Base-by-base conservation (phyloP, 1,284 basidiomycete genomes). In the Ganoderma sp. region DNA sequence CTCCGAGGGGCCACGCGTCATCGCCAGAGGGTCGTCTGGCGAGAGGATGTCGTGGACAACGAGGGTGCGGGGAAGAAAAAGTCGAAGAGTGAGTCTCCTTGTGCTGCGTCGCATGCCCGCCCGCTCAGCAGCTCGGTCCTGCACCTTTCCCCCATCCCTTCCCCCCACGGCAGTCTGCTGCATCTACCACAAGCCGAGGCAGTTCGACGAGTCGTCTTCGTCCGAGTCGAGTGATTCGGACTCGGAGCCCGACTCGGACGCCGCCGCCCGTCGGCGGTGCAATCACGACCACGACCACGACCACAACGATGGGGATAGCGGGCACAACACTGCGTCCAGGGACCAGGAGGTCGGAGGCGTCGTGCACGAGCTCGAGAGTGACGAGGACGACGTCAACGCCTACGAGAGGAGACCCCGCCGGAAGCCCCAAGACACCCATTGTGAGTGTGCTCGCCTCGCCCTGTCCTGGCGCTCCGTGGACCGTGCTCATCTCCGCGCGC, bases 21-120 rank as follows among this genome's bases (percentile, higher is more conserved):
- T 39, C 78, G 82, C 19, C 87, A 83, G 48, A 81, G 83, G 25
- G 93, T 95, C 0, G 86, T 85, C 1, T 96, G 94, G 94, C 84
- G 81, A 28, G 89, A 92, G n/a, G 90, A 88, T 68, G 91, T 93
- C 2, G 84, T 96, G 1, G 94, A 96, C 76, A 96, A 96, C 73
- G 94, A 96, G 75, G 88, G 88, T 0, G 84, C 88, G 67, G 91
- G 90, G 15, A 88, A 85, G 81, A 95, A 95, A 79, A 92, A 91
- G 70, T 91, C 91, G 25, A 96, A 96, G 81, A 94, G 94, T 95
- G 71, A 71, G 90, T 84, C 9, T 6, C n/a, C 19, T n/a, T 15
- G 7, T 34, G 28, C 22, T 34, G 22, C 19, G 25, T 17, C 50
- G 34, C 28, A 22, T 39, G 41, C 39, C 37, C 45, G 14, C 34